phyloP scores from a whole-genome alignment of 768 basidiomycete genomes.

The Termitomyces sp. region DNA sequence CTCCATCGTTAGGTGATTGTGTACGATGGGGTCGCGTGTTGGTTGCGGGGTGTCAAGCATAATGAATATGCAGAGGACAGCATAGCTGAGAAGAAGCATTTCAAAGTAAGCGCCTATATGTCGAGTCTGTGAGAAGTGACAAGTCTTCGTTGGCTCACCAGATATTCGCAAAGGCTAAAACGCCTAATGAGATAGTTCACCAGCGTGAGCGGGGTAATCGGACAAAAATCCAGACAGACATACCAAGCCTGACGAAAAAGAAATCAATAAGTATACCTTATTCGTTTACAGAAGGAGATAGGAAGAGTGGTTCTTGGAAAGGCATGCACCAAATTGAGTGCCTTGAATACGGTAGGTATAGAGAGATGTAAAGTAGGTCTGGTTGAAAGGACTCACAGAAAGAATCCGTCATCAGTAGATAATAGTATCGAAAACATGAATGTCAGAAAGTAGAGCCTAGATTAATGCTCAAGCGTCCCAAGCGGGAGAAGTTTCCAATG shows the following conservation, averaged over 20 bases:
- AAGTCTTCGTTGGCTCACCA: slow-evolving; percentile 4
- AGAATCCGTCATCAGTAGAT: not conserved
- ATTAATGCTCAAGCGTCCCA: not conserved
- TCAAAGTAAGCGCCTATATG: not conserved
- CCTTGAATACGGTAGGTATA: not conserved
- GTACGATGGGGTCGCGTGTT: not conserved
- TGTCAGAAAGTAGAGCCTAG: not conserved
- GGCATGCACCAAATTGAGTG: not conserved
- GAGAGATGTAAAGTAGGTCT: no score
- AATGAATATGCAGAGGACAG: slow-evolving; percentile 5
- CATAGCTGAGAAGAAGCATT: slow-evolving; percentile 8
- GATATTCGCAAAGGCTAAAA: slow-evolving; percentile 12
- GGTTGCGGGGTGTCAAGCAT: not conserved
- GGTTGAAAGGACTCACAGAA: slow-evolving; percentile 3
- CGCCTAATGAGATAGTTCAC: not conserved
- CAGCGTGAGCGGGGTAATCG: not conserved
- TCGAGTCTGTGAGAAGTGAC: not conserved
- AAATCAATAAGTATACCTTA: not conserved
- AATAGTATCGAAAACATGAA: not conserved
- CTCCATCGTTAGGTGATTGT: not conserved
- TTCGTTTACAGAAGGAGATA: no score
- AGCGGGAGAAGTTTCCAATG: no score
- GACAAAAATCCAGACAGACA: not conserved
- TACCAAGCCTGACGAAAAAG: not conserved
- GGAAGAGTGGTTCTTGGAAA: not conserved